phyloP scores from a whole-genome alignment of 2,329 filamentous ascomycete genomes.

The Pseudogymnoascus sp. region DNA sequence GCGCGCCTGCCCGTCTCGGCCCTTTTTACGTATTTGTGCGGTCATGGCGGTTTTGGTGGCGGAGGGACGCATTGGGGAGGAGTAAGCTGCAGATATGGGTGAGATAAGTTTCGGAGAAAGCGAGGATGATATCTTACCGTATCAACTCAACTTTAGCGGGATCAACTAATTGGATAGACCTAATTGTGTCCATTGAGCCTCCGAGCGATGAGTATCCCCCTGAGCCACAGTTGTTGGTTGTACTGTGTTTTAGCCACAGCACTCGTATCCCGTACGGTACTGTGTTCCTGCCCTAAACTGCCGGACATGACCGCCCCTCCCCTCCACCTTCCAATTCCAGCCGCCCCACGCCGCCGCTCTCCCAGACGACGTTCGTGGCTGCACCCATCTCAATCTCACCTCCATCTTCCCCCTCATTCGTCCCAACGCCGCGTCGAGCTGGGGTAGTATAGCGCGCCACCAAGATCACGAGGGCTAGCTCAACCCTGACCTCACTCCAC shows the following conservation, averaged over 20 bases:
- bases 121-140: not conserved
- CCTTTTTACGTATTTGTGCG: not conserved
- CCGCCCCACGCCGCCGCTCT: not conserved
- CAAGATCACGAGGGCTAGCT: not conserved
- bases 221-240: not conserved
- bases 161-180: not conserved
- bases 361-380: not conserved
- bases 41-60: not conserved
- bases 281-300: not conserved
- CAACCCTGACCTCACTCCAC: not conserved
- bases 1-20: not conserved
- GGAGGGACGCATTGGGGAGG: not conserved
- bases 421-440: not conserved
- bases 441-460: not conserved
- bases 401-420: not conserved
- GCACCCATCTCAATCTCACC: not conserved
- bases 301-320: not conserved
- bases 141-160: too few species aligned
- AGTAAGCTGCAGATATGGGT: not conserved
- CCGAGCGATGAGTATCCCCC: not conserved
- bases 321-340: not conserved
- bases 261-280: not conserved
- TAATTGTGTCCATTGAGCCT: not conserved
- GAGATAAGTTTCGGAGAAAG: not conserved
- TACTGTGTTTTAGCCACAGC: not conserved